Evolutionary conservation across 768 basidiomycete species (phyloP).

Genomic region (Infundibulicybe gibba): DNA sequence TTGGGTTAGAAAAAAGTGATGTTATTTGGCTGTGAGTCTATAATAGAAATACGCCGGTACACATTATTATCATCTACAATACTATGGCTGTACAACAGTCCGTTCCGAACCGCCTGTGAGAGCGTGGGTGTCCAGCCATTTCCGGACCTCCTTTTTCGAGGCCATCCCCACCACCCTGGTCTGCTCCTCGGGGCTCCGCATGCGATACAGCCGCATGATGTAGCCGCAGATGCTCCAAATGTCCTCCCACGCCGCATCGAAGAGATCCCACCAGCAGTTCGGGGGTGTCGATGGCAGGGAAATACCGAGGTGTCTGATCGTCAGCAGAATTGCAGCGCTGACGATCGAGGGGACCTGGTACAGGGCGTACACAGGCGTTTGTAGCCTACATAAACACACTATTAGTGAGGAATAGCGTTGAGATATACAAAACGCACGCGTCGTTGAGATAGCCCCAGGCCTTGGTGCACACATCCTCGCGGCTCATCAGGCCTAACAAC

Average conservation of each 20-base stretch:
- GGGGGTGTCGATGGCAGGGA: constrained; percentile 69
- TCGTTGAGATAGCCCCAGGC: constrained; percentile 98
- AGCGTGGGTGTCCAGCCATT: constrained; percentile 60
- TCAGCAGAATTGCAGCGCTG: constrained; percentile 82
- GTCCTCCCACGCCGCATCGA: constrained; percentile 90
- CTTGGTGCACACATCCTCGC: constrained; percentile 63
- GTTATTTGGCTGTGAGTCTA: background rate
- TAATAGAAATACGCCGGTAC: background rate
- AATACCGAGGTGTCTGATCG: constrained; percentile 68
- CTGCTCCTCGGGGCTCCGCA: constrained; percentile 42
- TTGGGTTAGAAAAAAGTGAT: background rate
- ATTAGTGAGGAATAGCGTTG: background rate
- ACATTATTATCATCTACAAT: too few species aligned
- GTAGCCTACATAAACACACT: constrained; percentile 54
- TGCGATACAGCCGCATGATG: constrained; percentile 77
- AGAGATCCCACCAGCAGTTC: constrained; percentile 89
- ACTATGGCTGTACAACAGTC: too few species aligned
- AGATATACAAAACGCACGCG: constrained; percentile 55
- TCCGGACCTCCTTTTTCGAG: constrained; percentile 74
- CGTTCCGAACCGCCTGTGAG: too few species aligned
- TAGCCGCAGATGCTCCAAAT: constrained; percentile 82
- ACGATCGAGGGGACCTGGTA: constrained; percentile 91
- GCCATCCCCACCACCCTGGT: constrained; percentile 53
- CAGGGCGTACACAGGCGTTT: constrained; percentile 89
- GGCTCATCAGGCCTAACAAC: constrained; percentile 78